Percentiles rank a stretch among this genome's conserved stretches.
Conservation (phyloP, 768 basidiomycete species). For the Suillus clintonianus region DNA sequence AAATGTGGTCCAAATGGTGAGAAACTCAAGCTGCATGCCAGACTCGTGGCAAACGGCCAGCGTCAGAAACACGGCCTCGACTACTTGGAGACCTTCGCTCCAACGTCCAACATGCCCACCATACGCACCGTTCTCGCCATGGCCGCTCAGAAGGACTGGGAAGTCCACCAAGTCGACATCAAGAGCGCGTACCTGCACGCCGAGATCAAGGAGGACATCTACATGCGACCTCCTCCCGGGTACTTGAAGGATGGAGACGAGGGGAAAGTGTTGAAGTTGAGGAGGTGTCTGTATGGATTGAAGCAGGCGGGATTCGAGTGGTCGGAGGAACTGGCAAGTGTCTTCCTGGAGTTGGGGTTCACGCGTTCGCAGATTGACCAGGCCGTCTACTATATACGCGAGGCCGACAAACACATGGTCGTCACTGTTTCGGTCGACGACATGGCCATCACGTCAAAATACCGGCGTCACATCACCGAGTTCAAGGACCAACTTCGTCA, state of each 20-base stretch:
- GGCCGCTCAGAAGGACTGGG: constrained; percentile 11
- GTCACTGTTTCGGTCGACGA: neutral
- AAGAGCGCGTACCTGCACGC: constrained; percentile 18
- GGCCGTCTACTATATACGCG: neutral
- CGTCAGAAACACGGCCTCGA: constrained; percentile 11
- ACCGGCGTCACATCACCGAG: neutral
- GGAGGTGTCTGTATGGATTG: constrained; percentile 39
- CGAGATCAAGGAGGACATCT: constrained; percentile 33
- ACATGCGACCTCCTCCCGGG: constrained; percentile 36
- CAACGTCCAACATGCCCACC: constrained; percentile 6
- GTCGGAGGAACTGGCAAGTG: constrained; percentile 19
- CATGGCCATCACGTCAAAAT: neutral
- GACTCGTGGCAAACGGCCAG: neutral
- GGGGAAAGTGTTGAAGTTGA: constrained; percentile 25
- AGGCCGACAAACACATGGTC: neutral
- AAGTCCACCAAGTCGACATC: constrained; percentile 14
- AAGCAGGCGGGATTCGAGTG: constrained; percentile 36
- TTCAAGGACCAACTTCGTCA: neutral
- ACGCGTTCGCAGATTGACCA: neutral
- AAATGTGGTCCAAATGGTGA: constrained; percentile 1
- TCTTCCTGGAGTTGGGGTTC: constrained; percentile 2
- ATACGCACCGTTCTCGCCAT: constrained; percentile 11
- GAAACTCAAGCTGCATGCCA: neutral
- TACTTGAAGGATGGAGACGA: constrained; percentile 19
- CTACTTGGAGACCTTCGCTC: constrained; percentile 22